phyloP scores from a whole-genome alignment of 2,329 filamentous ascomycete species.

The Alternaria gansuensis region DNA sequence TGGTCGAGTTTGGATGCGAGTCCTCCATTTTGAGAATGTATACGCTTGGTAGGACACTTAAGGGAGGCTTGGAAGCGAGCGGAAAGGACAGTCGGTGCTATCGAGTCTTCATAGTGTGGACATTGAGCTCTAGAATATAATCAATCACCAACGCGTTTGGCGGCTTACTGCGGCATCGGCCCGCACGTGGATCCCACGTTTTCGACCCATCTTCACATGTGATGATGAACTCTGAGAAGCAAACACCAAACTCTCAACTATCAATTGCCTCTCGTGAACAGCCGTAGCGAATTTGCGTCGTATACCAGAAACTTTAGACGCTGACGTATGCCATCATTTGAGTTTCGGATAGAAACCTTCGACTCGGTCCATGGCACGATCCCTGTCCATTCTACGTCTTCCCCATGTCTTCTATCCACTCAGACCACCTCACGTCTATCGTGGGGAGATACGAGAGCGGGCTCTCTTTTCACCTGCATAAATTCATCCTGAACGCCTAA shows the following conservation, averaged over 20 bases:
- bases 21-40: slow-evolving; percentile 26
- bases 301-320: not conserved
- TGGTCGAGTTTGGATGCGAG: slow-evolving; percentile 31
- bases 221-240: slow-evolving; percentile 14
- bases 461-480: not conserved
- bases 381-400: slow-evolving; percentile 14
- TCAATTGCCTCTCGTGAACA: slow-evolving; percentile 1
- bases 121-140: not conserved
- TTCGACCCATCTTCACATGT: slow-evolving; percentile 12
- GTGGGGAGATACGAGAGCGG: slow-evolving; percentile 12
- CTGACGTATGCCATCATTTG: not conserved
- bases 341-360: slow-evolving; percentile 7
- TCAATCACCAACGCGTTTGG: slow-evolving; percentile 10
- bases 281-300: not conserved
- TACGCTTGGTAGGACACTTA: not conserved
- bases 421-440: slow-evolving; percentile 14
- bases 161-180: slow-evolving; percentile 16
- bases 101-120: slow-evolving; percentile 12
- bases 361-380: slow-evolving; percentile 7
- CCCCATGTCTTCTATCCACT: slow-evolving; percentile 15
- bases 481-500: slow-evolving; percentile 1
- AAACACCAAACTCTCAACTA: not conserved
- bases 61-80: not conserved
- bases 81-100: slow-evolving; percentile 4
- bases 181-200: slow-evolving; percentile 13